Conservation (phyloP, 805 yeast species). For the Priceomyces medius region DNA sequence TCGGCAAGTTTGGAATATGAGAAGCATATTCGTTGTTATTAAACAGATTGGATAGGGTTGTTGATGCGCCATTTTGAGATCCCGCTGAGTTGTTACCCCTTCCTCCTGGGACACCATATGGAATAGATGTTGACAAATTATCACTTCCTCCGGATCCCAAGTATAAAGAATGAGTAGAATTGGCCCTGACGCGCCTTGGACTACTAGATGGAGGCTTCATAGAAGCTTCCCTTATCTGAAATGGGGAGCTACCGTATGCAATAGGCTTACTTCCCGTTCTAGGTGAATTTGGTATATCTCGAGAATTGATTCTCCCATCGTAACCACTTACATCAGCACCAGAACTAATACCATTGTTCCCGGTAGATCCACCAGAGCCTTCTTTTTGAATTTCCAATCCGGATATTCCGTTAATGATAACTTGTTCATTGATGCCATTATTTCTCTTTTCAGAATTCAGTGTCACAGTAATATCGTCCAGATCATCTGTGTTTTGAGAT, state of each 20-base stretch:
- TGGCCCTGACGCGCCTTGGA: constrained; percentile 43
- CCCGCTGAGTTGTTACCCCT: constrained; percentile 19
- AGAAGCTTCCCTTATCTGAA: constrained; percentile 18
- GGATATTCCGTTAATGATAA: constrained; percentile 3
- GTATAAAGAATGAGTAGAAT: constrained; percentile 42
- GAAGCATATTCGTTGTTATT: constrained; percentile 10
- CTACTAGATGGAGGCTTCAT: constrained; percentile 25
- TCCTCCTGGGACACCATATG: constrained; percentile 73
- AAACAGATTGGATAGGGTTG: constrained; percentile 4
- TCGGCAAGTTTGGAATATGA: constrained; percentile 50
- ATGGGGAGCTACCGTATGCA: constrained; percentile 11
- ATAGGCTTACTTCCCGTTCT: constrained; percentile 10
- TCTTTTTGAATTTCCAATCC: constrained; percentile 1
- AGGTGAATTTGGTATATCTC: constrained; percentile 8
- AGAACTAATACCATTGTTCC: not conserved
- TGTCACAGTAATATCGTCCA: not conserved
- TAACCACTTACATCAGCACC: constrained; percentile 7
- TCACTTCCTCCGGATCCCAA: constrained; percentile 33
- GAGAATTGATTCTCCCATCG: constrained; percentile 8
- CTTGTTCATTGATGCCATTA: not conserved
- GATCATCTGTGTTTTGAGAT: not conserved
- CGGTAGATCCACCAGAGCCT: constrained; percentile 1
- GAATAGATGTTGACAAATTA: constrained; percentile 58
- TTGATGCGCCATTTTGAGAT: not conserved
- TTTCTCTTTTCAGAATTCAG: not conserved